These are phyloP conservation scores for Trypethelium eluteriae DNA, from an alignment of 495 filamentous ascomycete genomes.

Conservation along the genomic window DNA sequence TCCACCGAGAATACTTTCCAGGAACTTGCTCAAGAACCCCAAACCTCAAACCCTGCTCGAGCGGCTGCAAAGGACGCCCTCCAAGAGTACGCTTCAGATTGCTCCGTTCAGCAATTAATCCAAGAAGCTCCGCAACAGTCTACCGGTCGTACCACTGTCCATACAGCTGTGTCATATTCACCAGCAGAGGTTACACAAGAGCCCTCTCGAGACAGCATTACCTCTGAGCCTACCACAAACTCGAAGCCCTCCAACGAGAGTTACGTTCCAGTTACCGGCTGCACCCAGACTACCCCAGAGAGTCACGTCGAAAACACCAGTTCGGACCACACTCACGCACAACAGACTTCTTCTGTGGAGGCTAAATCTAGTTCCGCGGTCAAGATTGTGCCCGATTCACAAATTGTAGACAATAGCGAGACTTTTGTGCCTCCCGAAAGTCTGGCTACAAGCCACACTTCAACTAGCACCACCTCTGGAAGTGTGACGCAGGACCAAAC, in stretches of 20 bases:
- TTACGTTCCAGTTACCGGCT: background rate
- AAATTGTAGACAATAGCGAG: background rate
- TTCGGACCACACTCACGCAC: background rate
- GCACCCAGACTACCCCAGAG: background rate
- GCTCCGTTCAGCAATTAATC: background rate
- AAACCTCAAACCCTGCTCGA: too few species aligned
- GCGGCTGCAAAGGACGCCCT: too few species aligned
- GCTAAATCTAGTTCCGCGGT: background rate
- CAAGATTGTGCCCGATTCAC: constrained; percentile 5
- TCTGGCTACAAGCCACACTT: background rate
- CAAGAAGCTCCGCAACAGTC: background rate
- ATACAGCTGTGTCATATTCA: background rate
- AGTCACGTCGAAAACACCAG: background rate
- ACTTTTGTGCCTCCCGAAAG: background rate
- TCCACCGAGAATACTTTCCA: too few species aligned
- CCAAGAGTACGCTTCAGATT: background rate
- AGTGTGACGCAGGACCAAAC: background rate
- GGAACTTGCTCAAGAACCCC: too few species aligned
- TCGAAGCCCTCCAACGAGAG: background rate
- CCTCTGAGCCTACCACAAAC: background rate
- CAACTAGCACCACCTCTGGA: background rate
- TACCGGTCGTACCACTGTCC: background rate
- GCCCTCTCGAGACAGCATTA: background rate
- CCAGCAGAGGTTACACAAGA: background rate
- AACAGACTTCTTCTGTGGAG: background rate